Evolutionary conservation across 768 basidiomycete species (phyloP), one percentile per base, ranked within the genome.

Genomic region (Pleurotus pulmonarius): DNA sequence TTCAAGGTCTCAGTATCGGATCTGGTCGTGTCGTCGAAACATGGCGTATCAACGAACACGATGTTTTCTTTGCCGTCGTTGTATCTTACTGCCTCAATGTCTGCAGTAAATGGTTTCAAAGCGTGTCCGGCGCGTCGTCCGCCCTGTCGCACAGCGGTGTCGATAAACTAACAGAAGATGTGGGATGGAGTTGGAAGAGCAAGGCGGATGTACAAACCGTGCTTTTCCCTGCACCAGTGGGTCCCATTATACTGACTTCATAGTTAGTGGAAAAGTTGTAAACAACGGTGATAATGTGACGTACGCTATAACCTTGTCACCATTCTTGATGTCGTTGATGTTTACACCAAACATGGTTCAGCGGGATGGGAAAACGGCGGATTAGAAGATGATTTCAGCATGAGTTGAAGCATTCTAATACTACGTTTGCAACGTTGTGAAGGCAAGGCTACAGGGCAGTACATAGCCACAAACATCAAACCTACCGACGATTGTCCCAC

Each of bases 221-320:
- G 51, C 68, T 69, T 55, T 69, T 70, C 12, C 69, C 69, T 16
- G 67, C 63, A 44, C 69, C 68, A 4, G 67, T 70, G 3, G 64
- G 64, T 0, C 69, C 69, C 67, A 70, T 69, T 3, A 69, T 46
- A 13, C 69, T 67, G 8, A 5, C 3, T 25, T 37, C 6, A 7
- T 13, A 20, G 22, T 47, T 8, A 47, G 46, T 18, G 46, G 8
- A 15, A 7, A 47, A 24, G 7, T 18, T 29, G 1, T 8, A 29
- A 11, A 29, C 5, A 29, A 29, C 29, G 1, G 29, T 29, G 29
- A 29, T 11, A 18, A 8, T 47, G 24, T 18, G 39, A 15, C 40
- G 18, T 24, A 58, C 18, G 25, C 40, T 56, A 15, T 48, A 37
- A 20, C n/a, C 46, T 41, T 45, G 41, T 37, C 34, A 25, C 29